phyloP scores from a whole-genome alignment of 108 stramenopile species.

The Cyclotella choctawhatcheeana region DNA sequence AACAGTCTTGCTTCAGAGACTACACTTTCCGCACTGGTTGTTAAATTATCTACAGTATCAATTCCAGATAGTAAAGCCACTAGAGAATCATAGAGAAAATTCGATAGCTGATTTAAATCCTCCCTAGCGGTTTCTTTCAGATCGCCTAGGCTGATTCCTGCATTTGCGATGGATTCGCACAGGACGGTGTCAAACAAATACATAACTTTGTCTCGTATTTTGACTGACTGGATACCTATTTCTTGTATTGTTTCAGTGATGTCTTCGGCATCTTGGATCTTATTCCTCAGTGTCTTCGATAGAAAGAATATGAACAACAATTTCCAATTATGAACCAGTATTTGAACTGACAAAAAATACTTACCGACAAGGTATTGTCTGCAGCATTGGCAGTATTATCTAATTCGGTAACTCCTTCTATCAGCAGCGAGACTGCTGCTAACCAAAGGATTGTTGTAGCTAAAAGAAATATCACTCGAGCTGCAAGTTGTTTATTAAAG shows the following conservation, averaged over 20 bases:
- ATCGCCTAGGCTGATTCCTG: conserved; percentile 12
- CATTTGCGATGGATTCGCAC: conserved; percentile 7
- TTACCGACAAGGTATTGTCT: conserved; percentile 12
- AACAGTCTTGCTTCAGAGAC: conserved; percentile 3
- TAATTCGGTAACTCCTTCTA: conserved; percentile 12
- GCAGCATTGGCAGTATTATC: conserved; percentile 16
- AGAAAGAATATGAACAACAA: not conserved
- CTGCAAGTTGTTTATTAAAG: not conserved
- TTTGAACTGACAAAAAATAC: not conserved
- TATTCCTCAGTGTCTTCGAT: not conserved
- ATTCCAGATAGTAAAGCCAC: conserved; percentile 11
- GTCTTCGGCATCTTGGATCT: conserved; percentile 17
- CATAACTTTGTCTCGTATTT: conserved; percentile 23
- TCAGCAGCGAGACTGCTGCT: conserved; percentile 9
- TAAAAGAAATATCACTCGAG: conserved; percentile 8
- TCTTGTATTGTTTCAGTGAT: conserved; percentile 24
- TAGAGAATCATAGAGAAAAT: conserved; percentile 50
- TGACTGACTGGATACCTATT: conserved; percentile 1
- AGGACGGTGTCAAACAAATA: conserved; percentile 20
- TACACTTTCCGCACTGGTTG: conserved; percentile 1
- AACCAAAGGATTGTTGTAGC: conserved; percentile 6
- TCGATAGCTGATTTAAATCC: conserved; percentile 38
- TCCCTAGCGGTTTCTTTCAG: conserved; percentile 18
- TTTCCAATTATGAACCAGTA: not conserved
- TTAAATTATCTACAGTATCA: not conserved